Conservation (phyloP, 2,329 filamentous ascomycete species). For the Helicocarpus griseus region DNA sequence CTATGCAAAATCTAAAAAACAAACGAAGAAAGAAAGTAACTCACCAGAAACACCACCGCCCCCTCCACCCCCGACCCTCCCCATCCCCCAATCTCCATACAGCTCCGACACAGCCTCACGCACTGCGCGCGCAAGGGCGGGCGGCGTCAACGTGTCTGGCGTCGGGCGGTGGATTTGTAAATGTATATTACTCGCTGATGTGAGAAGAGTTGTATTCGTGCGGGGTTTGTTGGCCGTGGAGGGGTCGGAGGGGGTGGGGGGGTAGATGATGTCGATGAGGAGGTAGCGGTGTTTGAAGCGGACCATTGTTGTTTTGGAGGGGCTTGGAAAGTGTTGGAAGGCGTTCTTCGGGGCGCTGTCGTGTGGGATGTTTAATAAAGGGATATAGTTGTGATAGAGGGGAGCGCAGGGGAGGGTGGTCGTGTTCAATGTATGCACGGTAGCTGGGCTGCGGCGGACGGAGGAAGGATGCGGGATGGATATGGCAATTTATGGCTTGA, state of each 20-base stretch:
- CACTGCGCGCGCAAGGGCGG: conserved; percentile 58
- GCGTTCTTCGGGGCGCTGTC: background rate
- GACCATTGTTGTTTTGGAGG: background rate
- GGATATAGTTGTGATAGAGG: too few relatives aligned
- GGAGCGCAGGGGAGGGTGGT: too few relatives aligned
- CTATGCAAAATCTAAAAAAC: background rate
- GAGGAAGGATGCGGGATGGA: too few relatives aligned
- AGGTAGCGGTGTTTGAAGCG: conserved; percentile 6
- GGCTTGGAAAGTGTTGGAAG: background rate
- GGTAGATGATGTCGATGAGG: conserved; percentile 6
- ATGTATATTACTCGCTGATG: conserved; percentile 35
- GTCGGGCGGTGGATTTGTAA: conserved; percentile 73
- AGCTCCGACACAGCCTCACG: conserved; percentile 59
- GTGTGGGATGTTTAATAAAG: too few relatives aligned
- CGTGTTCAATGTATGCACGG: too few relatives aligned
- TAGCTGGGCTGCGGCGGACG: too few relatives aligned
- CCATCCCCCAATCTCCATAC: conserved; percentile 79
- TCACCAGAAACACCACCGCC: conserved; percentile 59
- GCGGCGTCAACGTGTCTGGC: conserved; percentile 57
- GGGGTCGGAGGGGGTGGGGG: background rate
- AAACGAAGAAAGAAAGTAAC: conserved; percentile 11
- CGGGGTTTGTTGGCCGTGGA: background rate
- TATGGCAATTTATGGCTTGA: too few relatives aligned
- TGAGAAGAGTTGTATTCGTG: background rate
- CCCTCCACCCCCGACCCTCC: conserved; percentile 50